A percentile compares a stretch with the other conserved stretches of the same genome.
phyloP scores from a whole-genome alignment of 768 basidiomycete genomes.

The Leccinum uliginosum region DNA sequence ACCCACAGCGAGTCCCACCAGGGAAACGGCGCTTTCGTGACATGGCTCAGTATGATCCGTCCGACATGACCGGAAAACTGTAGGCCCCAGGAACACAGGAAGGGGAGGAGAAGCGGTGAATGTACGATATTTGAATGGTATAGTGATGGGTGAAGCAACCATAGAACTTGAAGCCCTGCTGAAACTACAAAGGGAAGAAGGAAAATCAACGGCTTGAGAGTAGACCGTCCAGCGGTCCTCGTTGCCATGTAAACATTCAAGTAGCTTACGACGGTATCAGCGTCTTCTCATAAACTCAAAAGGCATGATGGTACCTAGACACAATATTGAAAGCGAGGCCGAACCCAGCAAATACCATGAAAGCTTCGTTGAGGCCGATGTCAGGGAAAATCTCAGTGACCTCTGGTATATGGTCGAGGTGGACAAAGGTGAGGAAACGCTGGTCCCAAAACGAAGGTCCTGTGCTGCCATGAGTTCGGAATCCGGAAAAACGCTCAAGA shows the following conservation, averaged over 20 bases:
- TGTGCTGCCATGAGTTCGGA: constrained; percentile 25
- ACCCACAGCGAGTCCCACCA: constrained; percentile 85
- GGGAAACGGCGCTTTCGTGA: constrained; percentile 81
- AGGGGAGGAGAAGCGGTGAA: constrained; percentile 78
- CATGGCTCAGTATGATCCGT: constrained; percentile 88
- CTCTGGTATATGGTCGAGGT: constrained; percentile 47
- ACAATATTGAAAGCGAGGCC: constrained; percentile 78
- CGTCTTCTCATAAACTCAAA: not conserved
- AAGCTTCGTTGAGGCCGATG: constrained; percentile 75
- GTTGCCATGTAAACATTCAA: constrained; percentile 71
- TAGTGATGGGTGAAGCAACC: constrained; percentile 70
- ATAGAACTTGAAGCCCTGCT: constrained; percentile 66
- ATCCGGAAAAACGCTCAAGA: not conserved
- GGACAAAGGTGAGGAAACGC: constrained; percentile 54
- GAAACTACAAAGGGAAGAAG: constrained; percentile 79
- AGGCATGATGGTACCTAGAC: constrained; percentile 42
- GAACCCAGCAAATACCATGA: constrained; percentile 77
- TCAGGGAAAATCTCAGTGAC: constrained; percentile 53
- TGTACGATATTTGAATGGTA: constrained; percentile 65
- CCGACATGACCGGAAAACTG: constrained; percentile 90
- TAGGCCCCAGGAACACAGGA: constrained; percentile 89
- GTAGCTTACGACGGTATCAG: constrained; percentile 48
- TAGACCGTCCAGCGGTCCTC: constrained; percentile 37
- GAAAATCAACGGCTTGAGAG: constrained; percentile 56
- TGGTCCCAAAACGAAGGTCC: constrained; percentile 82